Percentiles rank a stretch among this genome's conserved stretches.
Evolutionary conservation across 305 asterid species (phyloP).

Genomic region (Withania somnifera): DNA sequence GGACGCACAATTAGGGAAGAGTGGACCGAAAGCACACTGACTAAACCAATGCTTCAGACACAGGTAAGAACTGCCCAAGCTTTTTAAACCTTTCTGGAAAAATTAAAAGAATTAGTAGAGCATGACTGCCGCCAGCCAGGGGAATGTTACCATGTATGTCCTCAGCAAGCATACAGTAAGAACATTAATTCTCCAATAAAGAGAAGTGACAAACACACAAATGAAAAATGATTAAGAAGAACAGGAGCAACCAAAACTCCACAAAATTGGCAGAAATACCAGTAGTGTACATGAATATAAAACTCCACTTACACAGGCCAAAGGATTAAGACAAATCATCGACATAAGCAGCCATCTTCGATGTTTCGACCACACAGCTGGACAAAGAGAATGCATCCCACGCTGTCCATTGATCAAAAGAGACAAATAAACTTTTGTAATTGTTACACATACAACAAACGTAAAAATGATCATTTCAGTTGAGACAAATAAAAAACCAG

Average conservation of each 20-base stretch:
- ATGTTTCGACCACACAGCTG: conserved; percentile 99
- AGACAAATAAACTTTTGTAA: neutral
- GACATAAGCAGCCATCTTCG: conserved; percentile 98
- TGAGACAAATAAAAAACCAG: neutral
- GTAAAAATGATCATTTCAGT: neutral
- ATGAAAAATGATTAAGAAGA: neutral
- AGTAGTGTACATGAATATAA: neutral
- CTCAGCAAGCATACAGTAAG: neutral
- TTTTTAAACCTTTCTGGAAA: neutral
- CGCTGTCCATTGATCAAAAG: conserved; percentile 38
- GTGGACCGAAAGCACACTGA: neutral
- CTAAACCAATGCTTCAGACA: neutral
- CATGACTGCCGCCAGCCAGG: neutral
- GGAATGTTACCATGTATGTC: neutral
- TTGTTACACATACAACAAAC: neutral
- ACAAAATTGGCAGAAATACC: neutral
- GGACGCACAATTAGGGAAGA: neutral
- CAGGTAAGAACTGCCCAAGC: neutral
- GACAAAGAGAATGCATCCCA: conserved; percentile 94
- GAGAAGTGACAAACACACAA: neutral
- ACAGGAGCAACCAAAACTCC: neutral
- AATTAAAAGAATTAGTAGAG: neutral
- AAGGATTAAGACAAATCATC: conserved; percentile 86
- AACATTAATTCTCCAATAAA: neutral
- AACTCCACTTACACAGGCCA: conserved; percentile 68